Conservation (phyloP, 2,329 filamentous ascomycete genomes). For the Lasiodiplodia sp. region DNA sequence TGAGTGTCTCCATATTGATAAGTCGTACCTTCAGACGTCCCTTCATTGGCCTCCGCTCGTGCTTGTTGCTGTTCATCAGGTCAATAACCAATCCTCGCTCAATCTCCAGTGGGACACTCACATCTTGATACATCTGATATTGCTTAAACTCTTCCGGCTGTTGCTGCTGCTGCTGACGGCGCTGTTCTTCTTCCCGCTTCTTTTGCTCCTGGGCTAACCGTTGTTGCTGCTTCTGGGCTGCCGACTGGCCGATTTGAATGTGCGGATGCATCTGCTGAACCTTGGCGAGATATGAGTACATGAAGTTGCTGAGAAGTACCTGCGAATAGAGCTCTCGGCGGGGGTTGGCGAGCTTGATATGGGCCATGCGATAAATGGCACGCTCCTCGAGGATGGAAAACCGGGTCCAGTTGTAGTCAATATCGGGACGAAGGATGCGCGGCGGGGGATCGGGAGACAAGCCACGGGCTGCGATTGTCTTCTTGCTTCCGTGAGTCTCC, state of each 20-base stretch:
- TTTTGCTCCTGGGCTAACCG: constrained; percentile 62
- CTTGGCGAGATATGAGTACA: constrained; percentile 99
- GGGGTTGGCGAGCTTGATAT: constrained; percentile 98
- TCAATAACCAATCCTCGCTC: neutral
- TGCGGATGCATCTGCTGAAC: constrained; percentile 99
- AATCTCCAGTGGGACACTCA: constrained; percentile 4
- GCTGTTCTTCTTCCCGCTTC: constrained; percentile 37
- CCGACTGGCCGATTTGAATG: constrained; percentile 84
- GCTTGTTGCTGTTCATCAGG: constrained; percentile 34
- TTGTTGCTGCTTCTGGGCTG: constrained; percentile 71
- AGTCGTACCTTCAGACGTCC: constrained; percentile 37
- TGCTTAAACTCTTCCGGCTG: constrained; percentile 51
- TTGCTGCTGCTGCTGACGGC: constrained; percentile 46
- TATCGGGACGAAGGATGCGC: constrained; percentile 78
- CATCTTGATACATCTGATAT: constrained; percentile 49
- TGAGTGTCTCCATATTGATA: constrained; percentile 30
- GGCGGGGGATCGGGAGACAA: constrained; percentile 79
- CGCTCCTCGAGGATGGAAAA: constrained; percentile 96
- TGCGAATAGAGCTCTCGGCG: constrained; percentile 90
- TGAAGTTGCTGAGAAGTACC: constrained; percentile 97
- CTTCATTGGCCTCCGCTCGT: constrained; percentile 32
- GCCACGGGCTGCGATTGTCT: constrained; percentile 72
- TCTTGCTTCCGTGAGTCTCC: constrained; percentile 70
- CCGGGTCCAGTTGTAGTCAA: constrained; percentile 95
- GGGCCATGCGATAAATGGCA: constrained; percentile 97